These are phyloP conservation scores for Sphagnum fallax DNA, from an alignment of 228 moss, liverwort and hornwort genomes.

Conservation along the genomic window DNA sequence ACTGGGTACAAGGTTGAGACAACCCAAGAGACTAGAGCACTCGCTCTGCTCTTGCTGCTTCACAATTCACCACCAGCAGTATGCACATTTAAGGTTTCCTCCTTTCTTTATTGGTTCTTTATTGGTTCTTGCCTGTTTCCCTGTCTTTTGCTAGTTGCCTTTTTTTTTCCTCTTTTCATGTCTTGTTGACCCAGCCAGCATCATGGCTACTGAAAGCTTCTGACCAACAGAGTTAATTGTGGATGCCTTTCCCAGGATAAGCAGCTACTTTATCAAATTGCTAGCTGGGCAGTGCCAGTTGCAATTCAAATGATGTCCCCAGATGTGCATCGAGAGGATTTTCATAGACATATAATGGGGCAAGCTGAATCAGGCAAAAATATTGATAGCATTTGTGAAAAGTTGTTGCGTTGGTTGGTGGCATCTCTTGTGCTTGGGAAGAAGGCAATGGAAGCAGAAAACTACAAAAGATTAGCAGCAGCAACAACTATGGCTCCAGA, in stretches of 20 bases:
- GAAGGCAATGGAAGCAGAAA: neutral
- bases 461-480: conserved; percentile 1
- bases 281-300: conserved; percentile 65
- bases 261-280: conserved; percentile 39
- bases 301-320: conserved; percentile 28
- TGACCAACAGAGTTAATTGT: conserved; percentile 2
- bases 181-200: neutral
- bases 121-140: neutral
- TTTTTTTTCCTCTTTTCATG: neutral
- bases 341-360: neutral
- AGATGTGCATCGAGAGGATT: neutral
- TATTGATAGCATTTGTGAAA: conserved; percentile 43
- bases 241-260: conserved; percentile 55
- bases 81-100: conserved; percentile 50
- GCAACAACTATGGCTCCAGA: conserved; percentile 2
- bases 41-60: conserved; percentile 65
- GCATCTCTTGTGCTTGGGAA: conserved; percentile 74
- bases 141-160: too few relatives aligned
- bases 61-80: conserved; percentile 65
- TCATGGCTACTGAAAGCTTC: neutral
- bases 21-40: conserved; percentile 40
- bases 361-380: conserved; percentile 6
- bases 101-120: neutral
- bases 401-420: conserved; percentile 71
- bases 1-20: conserved; percentile 16